Percentiles rank a stretch among this genome's conserved stretches.
Evolutionary conservation across 2,329 filamentous ascomycete genomes (phyloP).

Genomic region (Colletotrichum horii): DNA sequence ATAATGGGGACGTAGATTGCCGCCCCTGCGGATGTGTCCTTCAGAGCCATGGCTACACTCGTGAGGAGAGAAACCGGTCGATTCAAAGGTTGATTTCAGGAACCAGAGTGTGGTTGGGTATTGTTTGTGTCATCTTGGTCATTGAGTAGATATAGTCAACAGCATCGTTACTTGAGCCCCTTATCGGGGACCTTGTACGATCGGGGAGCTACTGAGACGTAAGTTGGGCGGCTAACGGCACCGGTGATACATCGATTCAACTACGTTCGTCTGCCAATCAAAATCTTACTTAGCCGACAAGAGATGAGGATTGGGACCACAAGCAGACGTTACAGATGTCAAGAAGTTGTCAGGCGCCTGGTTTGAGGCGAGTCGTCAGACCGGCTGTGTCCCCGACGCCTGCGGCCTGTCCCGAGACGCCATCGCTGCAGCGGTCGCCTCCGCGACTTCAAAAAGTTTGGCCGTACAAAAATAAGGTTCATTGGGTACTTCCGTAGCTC

Average conservation of each 20-base stretch:
- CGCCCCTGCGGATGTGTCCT: constrained; percentile 2
- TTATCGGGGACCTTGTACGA: neutral
- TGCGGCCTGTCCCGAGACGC: neutral
- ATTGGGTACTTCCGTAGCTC: neutral
- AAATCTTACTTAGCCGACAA: neutral
- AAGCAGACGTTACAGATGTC: neutral
- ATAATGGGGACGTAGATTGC: neutral
- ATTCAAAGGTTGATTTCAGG: accelerated
- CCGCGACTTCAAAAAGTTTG: neutral
- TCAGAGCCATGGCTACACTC: neutral
- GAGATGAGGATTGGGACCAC: neutral
- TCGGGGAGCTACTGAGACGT: neutral
- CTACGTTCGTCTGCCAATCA: neutral
- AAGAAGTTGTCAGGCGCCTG: neutral
- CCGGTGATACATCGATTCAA: neutral
- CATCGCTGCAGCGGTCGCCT: neutral
- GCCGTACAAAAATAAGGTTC: neutral
- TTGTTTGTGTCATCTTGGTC: neutral
- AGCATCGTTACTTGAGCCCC: neutral
- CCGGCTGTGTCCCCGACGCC: neutral
- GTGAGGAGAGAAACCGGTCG: neutral
- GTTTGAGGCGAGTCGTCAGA: neutral
- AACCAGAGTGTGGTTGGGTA: neutral
- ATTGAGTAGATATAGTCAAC: neutral
- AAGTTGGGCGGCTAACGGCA: neutral